Percentiles rank a stretch among this genome's conserved stretches.
phyloP scores from a whole-genome alignment of 495 filamentous ascomycete species.

The Extremus antarcticus region DNA sequence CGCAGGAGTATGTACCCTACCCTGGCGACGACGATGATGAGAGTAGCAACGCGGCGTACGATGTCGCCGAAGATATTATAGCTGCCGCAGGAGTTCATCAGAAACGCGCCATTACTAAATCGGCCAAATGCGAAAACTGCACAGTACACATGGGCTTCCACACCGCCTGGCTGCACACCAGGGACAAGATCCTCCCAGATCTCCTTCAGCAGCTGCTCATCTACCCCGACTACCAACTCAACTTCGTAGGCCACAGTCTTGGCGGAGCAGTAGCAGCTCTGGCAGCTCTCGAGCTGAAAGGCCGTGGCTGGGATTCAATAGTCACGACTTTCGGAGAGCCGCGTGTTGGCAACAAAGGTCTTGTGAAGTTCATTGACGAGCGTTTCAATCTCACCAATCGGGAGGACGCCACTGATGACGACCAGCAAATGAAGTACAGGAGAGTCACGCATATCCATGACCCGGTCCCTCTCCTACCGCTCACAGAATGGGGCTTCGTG shows the following conservation, averaged over 20 bases:
- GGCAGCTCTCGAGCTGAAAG: constrained; percentile 63
- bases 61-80: constrained; percentile 5
- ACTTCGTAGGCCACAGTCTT: constrained; percentile 80
- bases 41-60: constrained; percentile 16
- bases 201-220: constrained; percentile 41
- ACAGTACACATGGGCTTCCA: constrained; percentile 89
- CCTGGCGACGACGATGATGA: constrained; percentile 35
- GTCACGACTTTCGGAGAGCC: constrained; percentile 95
- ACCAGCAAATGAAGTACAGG: constrained; percentile 43
- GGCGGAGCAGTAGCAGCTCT: constrained; percentile 87
- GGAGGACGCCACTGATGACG: constrained; percentile 14
- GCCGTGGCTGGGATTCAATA: constrained; percentile 55
- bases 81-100: neutral
- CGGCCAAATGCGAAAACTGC: constrained; percentile 56
- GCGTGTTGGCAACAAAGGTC: constrained; percentile 61
- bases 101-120: neutral
- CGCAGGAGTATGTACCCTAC: constrained; percentile 85
- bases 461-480: constrained; percentile 78
- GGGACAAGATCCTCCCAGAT: constrained; percentile 49
- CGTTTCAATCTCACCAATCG: constrained; percentile 44
- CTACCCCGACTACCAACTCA: constrained; percentile 61
- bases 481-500: constrained; percentile 75
- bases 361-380: constrained; percentile 56
- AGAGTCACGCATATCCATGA: constrained; percentile 79
- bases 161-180: constrained; percentile 65